These are phyloP conservation scores for Penicillium paradoxum DNA, from an alignment of 495 filamentous ascomycete genomes.

Conservation along the genomic window DNA sequence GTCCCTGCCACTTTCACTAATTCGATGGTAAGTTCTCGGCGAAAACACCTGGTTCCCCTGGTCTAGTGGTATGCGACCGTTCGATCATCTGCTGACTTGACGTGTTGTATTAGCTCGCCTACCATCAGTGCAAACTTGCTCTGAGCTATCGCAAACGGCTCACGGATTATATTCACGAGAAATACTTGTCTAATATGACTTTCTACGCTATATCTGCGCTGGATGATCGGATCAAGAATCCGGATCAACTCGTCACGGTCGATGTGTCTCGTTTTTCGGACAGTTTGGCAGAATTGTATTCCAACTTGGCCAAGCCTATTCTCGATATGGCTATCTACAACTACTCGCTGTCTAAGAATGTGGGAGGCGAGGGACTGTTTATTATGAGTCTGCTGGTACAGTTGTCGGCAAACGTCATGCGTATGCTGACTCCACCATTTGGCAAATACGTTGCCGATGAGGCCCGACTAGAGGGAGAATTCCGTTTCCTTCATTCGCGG, in stretches of 20 bases:
- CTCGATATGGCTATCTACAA: conserved; percentile 97
- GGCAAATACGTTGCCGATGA: conserved; percentile 98
- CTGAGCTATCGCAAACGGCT: conserved; percentile 87
- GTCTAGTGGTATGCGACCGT: conserved; percentile 9
- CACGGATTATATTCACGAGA: conserved; percentile 86
- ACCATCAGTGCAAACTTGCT: conserved; percentile 92
- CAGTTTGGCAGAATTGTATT: conserved; percentile 90
- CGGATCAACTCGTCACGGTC: conserved; percentile 94
- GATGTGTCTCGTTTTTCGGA: conserved; percentile 96
- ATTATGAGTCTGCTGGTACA: conserved; percentile 94
- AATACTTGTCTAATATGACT: conserved; percentile 92
- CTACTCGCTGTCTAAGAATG: conserved; percentile 83
- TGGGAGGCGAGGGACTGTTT: conserved; percentile 89
- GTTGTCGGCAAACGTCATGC: conserved; percentile 87
- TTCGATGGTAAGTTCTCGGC: conserved; percentile 73
- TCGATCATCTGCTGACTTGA: conserved; percentile 7
- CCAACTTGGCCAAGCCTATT: conserved; percentile 92
- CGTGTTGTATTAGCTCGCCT: conserved; percentile 64
- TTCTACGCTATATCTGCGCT: conserved; percentile 95
- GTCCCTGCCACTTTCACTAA: conserved; percentile 98
- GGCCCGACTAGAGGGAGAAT: conserved; percentile 89
- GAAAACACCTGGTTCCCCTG: neutral
- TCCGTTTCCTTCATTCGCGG: conserved; percentile 89
- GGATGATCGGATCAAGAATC: conserved; percentile 97
- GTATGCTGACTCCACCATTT: conserved; percentile 92